Conservation (phyloP, 495 filamentous ascomycete genomes). For the Saxophila tyrrhenica region DNA sequence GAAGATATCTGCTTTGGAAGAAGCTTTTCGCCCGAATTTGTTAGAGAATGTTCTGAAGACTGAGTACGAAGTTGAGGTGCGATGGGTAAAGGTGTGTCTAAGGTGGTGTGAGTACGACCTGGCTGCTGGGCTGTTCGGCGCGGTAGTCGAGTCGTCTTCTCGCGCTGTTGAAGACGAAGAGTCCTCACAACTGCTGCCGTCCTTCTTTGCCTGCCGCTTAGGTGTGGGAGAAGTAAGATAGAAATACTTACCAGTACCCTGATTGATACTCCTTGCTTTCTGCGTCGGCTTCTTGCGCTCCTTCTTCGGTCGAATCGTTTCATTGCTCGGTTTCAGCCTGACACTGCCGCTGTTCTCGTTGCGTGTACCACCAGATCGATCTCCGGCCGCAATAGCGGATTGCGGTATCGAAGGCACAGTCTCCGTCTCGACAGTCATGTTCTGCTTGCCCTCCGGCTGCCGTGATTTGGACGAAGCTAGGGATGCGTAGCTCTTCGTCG, state of each 20-base stretch:
- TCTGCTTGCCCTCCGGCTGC: conserved; percentile 62
- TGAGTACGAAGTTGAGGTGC: background rate
- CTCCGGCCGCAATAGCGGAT: conserved; percentile 62
- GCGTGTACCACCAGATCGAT: conserved; percentile 43
- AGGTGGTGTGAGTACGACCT: background rate
- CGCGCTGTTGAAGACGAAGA: conserved; percentile 2
- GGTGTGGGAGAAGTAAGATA: background rate
- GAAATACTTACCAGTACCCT: conserved; percentile 56
- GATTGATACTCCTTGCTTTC: conserved; percentile 58
- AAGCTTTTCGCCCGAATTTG: conserved; percentile 41
- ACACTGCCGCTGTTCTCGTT: conserved; percentile 58
- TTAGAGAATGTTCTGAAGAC: conserved; percentile 25
- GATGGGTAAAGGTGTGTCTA: conserved; percentile 1
- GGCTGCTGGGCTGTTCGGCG: too few species aligned
- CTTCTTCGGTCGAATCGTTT: conserved; percentile 87
- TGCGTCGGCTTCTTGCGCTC: conserved; percentile 70
- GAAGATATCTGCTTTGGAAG: conserved; percentile 96
- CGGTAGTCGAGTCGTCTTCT: background rate
- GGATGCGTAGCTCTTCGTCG: conserved; percentile 28
- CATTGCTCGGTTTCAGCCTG: conserved; percentile 74
- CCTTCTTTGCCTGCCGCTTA: background rate
- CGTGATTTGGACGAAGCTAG: conserved; percentile 38
- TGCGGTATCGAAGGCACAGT: conserved; percentile 87
- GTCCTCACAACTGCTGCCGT: background rate
- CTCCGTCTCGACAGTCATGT: conserved; percentile 98